phyloP scores from a whole-genome alignment of 345 rosid genomes.

The Psidium friedrichsthalianum region DNA sequence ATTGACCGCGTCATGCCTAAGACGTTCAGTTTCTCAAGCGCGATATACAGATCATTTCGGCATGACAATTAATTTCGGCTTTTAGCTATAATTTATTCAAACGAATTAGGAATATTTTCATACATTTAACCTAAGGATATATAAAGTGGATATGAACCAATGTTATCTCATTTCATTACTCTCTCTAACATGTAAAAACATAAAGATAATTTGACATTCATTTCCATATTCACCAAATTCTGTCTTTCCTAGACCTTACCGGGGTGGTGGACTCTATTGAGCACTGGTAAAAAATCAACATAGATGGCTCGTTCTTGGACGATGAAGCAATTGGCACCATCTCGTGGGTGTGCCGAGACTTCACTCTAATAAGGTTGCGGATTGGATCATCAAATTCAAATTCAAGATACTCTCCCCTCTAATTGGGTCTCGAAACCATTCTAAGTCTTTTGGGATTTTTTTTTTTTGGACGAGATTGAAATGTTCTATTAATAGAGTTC shows the following conservation, averaged over 20 bases:
- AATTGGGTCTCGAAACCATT: too few species aligned
- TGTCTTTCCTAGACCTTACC: background rate
- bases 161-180: background rate
- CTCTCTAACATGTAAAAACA: background rate
- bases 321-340: too few species aligned
- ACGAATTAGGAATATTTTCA: background rate
- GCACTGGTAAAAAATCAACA: too few species aligned
- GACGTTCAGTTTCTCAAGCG: background rate
- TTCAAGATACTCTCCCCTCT: too few species aligned
- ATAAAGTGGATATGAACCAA: background rate
- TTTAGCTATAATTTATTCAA: background rate
- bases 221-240: background rate
- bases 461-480: too few species aligned
- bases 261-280: too few species aligned
- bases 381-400: too few species aligned
- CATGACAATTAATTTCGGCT: background rate
- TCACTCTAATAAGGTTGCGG: too few species aligned
- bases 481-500: too few species aligned
- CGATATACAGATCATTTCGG: background rate
- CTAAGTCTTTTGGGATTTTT: too few species aligned
- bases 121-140: background rate
- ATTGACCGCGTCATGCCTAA: background rate
- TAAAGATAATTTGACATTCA: background rate
- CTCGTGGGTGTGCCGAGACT: too few species aligned
- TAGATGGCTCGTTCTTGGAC: too few species aligned